Percentiles rank a stretch among this genome's conserved stretches.
Conservation (phyloP, 129 eudicot species). For the Apium graveolens region DNA sequence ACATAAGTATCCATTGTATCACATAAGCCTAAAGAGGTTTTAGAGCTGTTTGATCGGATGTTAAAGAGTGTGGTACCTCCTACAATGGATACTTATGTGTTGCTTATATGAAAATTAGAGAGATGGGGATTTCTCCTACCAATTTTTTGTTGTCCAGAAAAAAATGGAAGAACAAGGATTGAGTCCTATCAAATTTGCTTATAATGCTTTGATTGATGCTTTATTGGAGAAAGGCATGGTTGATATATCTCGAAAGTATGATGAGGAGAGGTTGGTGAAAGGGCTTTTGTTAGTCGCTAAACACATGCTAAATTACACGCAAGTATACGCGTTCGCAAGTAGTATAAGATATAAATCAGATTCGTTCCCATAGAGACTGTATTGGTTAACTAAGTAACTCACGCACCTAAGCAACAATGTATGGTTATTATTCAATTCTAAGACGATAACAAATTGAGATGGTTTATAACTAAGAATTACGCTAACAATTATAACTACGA, state of each 20-base stretch:
- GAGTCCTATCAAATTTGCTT: slow-evolving; percentile 79
- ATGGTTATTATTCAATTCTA: too few species aligned
- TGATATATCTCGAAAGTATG: slow-evolving; percentile 83
- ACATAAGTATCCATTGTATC: too few species aligned
- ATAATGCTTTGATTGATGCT: slow-evolving; percentile 88
- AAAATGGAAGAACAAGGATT: slow-evolving; percentile 73
- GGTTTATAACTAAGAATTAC: too few species aligned
- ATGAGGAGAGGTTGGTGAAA: slow-evolving; percentile 79
- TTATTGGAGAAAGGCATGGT: slow-evolving; percentile 84
- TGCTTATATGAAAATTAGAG: slow-evolving; percentile 91
- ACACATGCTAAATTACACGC: too few species aligned
- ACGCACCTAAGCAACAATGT: too few species aligned
- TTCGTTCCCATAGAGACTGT: too few species aligned
- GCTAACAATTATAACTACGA: too few species aligned
- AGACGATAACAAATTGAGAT: too few species aligned
- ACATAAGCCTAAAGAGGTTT: slow-evolving; percentile 84
- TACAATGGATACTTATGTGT: slow-evolving; percentile 70
- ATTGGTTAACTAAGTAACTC: too few species aligned
- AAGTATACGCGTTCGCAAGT: too few species aligned
- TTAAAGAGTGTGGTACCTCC: slow-evolving; percentile 60
- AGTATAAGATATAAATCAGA: too few species aligned
- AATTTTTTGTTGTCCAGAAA: slow-evolving; percentile 59
- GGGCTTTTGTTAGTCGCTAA: too few species aligned
- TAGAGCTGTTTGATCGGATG: slow-evolving; percentile 77
- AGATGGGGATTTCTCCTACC: slow-evolving; percentile 97